phyloP scores from a whole-genome alignment of 495 filamentous ascomycete species.

The Lasiosphaeria miniovina region DNA sequence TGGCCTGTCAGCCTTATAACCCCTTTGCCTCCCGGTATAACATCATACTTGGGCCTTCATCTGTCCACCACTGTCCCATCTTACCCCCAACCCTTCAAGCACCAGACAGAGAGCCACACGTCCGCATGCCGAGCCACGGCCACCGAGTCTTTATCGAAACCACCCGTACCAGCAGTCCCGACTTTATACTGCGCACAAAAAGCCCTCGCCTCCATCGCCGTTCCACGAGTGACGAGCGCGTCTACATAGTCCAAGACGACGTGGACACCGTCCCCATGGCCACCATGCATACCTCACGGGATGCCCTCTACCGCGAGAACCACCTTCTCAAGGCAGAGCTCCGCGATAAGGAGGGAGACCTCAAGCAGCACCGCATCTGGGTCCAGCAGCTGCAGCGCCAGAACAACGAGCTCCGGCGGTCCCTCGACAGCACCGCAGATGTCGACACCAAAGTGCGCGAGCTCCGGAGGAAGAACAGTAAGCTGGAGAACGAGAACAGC shows the following conservation, averaged over 20 bases:
- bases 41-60: conserved; percentile 1
- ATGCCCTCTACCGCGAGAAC: conserved; percentile 23
- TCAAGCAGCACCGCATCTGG: conserved; percentile 9
- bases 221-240: conserved; percentile 21
- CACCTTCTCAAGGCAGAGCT: conserved; percentile 23
- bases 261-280: not conserved
- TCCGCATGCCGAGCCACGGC: conserved; percentile 19
- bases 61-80: not conserved
- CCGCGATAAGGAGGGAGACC: conserved; percentile 13
- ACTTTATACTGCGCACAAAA: conserved; percentile 11
- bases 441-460: conserved; percentile 20
- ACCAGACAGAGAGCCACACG: not conserved
- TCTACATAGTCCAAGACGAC: conserved; percentile 23
- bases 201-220: conserved; percentile 14
- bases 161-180: conserved; percentile 7
- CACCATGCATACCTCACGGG: conserved; percentile 24
- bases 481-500: conserved; percentile 24
- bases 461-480: conserved; percentile 17
- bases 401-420: conserved; percentile 27
- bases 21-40: not conserved
- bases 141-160: conserved; percentile 25
- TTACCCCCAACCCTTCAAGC: not conserved
- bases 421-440: conserved; percentile 20
- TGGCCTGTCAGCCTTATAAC: conserved; percentile 1
- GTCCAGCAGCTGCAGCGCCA: conserved; percentile 20